Conservation (phyloP, 2,329 filamentous ascomycete species). For the Pestalotiopsis sp. region DNA sequence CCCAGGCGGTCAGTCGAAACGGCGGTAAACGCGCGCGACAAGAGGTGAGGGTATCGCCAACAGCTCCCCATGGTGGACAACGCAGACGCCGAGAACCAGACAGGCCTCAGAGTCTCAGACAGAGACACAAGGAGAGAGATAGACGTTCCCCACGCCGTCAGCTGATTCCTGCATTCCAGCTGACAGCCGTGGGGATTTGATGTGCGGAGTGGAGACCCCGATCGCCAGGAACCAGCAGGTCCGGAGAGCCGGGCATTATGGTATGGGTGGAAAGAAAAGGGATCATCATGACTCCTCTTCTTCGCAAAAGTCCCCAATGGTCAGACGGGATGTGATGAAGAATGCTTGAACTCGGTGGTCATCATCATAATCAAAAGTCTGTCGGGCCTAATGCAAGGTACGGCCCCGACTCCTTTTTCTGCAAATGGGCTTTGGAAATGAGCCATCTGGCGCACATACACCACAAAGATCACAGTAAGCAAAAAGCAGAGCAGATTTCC, state of each 20-base stretch:
- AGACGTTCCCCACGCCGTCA: not conserved
- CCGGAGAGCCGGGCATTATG: not conserved
- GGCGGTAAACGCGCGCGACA: not conserved
- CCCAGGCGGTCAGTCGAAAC: not conserved
- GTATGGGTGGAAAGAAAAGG: not conserved
- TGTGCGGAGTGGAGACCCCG: not conserved
- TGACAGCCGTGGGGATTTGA: not conserved
- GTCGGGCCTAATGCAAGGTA: not conserved
- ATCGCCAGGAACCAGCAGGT: constrained; percentile 7
- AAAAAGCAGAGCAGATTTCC: not conserved
- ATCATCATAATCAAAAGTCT: not conserved
- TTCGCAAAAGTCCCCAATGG: too few relatives aligned
- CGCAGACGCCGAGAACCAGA: not conserved
- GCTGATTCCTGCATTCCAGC: not conserved
- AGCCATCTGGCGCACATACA: not conserved
- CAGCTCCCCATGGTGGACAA: not conserved
- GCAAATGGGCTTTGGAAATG: not conserved
- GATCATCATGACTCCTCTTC: not conserved
- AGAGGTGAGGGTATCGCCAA: not conserved
- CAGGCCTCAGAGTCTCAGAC: not conserved
- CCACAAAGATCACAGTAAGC: not conserved
- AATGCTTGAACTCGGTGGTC: too few relatives aligned
- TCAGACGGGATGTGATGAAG: too few relatives aligned
- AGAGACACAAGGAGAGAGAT: not conserved
- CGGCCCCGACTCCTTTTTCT: not conserved